Evolutionary conservation across 2,329 filamentous ascomycete genomes (phyloP), one percentile per base, ranked within the genome.

Genomic region (Purpureocillium takamizusanense): DNA sequence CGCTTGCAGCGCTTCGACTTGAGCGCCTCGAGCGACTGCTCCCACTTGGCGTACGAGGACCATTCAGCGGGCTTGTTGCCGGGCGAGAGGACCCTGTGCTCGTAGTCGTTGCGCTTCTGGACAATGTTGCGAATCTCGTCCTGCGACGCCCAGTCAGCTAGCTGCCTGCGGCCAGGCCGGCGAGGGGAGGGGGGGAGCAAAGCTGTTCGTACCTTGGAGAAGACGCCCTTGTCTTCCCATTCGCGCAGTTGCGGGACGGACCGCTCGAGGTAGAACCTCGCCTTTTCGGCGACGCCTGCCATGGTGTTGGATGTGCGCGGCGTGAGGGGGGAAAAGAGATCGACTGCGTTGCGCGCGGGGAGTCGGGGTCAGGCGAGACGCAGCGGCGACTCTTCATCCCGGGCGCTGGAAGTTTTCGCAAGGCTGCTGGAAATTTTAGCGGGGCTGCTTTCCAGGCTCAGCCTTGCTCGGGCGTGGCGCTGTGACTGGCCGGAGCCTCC

Each of bases 211-310:
- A 85, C 85, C 67, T 83, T 81, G 44, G 74, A 78, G 65, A 98
- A 98, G 50, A 98, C 84, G 51, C 86, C 82, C 61, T 95, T 95
- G 48, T 86, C 78, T 62, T 94, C 85, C 61, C 87, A 94, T 53
- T 95, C 88, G 46, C 88, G 86, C 41, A 98, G 75, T 61, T 97
- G 89, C 13, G 89, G 87, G 32, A 95, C 86, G 2, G 85, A 83
- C 50, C 90, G 83, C 67, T 98, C 92, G 47, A 97, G 76, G 62
- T 86, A 95, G 65, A 90, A 97, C 42, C 90, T 86, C 40, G 90
- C 92, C 65, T 95, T 97, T 56, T 97, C 92, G 46, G 85, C 83
- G 42, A 92, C 82, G 31, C 79, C 83, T 2, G 88, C 77, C 87
- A 95, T 94, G 42, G 37, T 16, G n/a, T 13, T 13, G 28, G n/a